phyloP scores from a whole-genome alignment of 2,329 filamentous ascomycete genomes.

The Curvularia lunata region DNA sequence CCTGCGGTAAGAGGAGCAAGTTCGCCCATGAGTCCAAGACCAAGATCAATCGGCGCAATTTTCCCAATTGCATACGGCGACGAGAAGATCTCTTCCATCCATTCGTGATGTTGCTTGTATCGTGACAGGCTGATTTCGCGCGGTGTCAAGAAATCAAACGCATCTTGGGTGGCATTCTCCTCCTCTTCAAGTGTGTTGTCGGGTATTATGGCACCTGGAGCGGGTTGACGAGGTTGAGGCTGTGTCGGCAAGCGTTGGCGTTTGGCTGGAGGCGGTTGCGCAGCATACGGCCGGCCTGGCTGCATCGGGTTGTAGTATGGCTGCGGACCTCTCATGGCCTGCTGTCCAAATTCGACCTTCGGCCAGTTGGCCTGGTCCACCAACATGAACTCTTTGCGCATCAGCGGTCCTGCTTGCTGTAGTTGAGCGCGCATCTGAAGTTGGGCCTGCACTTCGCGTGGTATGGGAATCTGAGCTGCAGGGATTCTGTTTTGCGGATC shows the following conservation, averaged over 20 bases:
- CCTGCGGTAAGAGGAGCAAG: constrained; percentile 81
- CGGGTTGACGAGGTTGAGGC: constrained; percentile 53
- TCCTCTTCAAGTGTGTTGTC: constrained; percentile 76
- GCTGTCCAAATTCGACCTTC: constrained; percentile 72
- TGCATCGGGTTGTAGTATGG: constrained; percentile 48
- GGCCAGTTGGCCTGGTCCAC: constrained; percentile 91
- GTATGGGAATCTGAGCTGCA: constrained; percentile 67
- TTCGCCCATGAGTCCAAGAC: constrained; percentile 78
- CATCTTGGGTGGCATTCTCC: constrained; percentile 84
- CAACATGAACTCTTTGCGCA: constrained; percentile 95
- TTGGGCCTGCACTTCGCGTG: constrained; percentile 64
- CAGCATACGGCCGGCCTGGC: constrained; percentile 39
- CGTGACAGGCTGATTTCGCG: constrained; percentile 85
- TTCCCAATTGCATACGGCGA: constrained; percentile 86
- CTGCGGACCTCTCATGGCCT: constrained; percentile 34
- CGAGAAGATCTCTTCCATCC: constrained; percentile 97
- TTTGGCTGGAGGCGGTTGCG: constrained; percentile 56
- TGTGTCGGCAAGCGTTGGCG: constrained; percentile 50
- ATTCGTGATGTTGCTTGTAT: constrained; percentile 95
- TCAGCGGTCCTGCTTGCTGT: constrained; percentile 73
- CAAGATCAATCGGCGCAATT: constrained; percentile 85
- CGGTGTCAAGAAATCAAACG: constrained; percentile 87
- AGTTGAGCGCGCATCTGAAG: constrained; percentile 68
- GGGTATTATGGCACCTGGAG: constrained; percentile 28
- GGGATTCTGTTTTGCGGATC: constrained; percentile 77